Base-by-base conservation (phyloP, 2,329 filamentous ascomycete genomes). In the Annulohypoxylon truncatum region DNA sequence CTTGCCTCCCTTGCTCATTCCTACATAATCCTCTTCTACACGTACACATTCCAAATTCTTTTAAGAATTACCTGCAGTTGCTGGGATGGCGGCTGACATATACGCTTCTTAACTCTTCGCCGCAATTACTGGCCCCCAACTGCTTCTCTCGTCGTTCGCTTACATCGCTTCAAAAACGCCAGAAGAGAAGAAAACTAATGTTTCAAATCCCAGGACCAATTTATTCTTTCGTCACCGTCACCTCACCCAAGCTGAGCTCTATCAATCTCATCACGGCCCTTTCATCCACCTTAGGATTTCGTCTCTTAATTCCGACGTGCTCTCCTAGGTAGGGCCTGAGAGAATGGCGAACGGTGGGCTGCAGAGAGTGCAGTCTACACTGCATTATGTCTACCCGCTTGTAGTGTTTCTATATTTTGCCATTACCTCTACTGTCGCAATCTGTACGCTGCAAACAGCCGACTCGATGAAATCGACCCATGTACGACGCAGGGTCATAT, bases 341-440 rank as follows among this genome's bases (percentile, higher is more conserved):
- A 69, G 40, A 61, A 70, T 70, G 65, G 51, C 56, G 42, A 58
- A 67, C 57, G 60, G 53, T 35, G 65, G 64, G 38, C 57, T 73
- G 44, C 62, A 67, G 61, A 58, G 68, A 62, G 77, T 79, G 66
- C 76, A 84, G 59, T 76, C 78, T 47, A 77, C 79, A 68, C 78
- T 90, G 46, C 86, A 87, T 77, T 90, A 90, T 75, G 77, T 82
- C 7, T 89, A 87, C 69, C 88, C 90, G 9, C 80, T 84, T 8
- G 63, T 81, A 18, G 77, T 89, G 63, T 89, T 89, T 71, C 50
- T 81, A 58, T 90, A 86, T 77, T 91, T 89, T 75, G 75, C 85
- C 53, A 66, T 82, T 56, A 79, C 87, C 7, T 83, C 82, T 22
- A 76, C 82, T 28, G 70, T 87, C 54, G 84, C 84, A 3, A 78